phyloP scores from a whole-genome alignment of 495 filamentous ascomycete genomes.

The Pseudotulostoma volvatum region DNA sequence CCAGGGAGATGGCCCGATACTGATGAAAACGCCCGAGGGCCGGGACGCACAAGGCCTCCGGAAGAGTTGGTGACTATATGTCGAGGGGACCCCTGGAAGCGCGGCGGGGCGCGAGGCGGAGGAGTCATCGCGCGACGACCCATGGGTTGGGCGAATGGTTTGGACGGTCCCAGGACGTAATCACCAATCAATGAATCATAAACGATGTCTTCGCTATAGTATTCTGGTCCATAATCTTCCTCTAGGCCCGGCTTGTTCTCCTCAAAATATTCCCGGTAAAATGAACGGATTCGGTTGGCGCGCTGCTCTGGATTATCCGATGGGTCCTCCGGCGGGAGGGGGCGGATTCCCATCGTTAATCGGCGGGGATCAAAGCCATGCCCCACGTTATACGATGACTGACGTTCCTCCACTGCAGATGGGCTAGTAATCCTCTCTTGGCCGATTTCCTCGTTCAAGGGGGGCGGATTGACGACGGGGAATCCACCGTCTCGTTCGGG shows the following conservation, averaged over 20 bases:
- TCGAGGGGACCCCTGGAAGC: conserved; percentile 41
- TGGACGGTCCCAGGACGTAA: conserved; percentile 48
- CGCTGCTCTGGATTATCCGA: conserved; percentile 77
- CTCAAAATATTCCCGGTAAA: conserved; percentile 99
- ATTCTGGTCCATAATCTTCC: conserved; percentile 42
- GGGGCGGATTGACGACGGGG: conserved; percentile 19
- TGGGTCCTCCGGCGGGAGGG: conserved; percentile 79
- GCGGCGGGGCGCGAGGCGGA: conserved; percentile 61
- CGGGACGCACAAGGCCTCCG: conserved; percentile 27
- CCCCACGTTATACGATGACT: conserved; percentile 11
- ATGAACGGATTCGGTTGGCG: conserved; percentile 91
- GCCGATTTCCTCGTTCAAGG: conserved; percentile 13
- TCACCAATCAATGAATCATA: conserved; percentile 62
- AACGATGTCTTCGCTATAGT: conserved; percentile 38
- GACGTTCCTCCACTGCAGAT: conserved; percentile 10
- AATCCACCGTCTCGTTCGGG: conserved; percentile 33
- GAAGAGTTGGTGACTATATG: conserved; percentile 33
- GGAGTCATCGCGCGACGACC: conserved; percentile 93
- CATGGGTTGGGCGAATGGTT: conserved; percentile 64
- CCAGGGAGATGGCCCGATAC: conserved; percentile 42
- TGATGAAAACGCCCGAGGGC: conserved; percentile 50
- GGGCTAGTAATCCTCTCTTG: conserved; percentile 21
- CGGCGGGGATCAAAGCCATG: conserved; percentile 50
- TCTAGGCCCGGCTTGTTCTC: conserved; percentile 48
- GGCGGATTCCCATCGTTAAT: conserved; percentile 80